A percentile compares a stretch with the other conserved stretches of the same genome.
phyloP scores from a whole-genome alignment of 1,139 yeast genomes.

The Candida dubliniensis region DNA sequence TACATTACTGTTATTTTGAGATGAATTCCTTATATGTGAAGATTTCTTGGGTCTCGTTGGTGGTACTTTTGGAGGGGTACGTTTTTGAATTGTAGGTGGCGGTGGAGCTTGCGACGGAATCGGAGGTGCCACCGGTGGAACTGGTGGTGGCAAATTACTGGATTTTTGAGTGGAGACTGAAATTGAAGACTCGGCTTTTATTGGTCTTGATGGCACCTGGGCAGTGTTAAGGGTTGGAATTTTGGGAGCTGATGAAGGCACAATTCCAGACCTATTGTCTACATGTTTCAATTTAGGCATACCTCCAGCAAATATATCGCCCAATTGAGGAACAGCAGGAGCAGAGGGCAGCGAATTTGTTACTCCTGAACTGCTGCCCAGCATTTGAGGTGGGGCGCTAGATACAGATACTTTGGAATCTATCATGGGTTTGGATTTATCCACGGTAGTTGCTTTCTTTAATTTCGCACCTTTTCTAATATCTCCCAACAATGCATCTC shows the following conservation, averaged over 20 bases:
- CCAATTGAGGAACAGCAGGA: constrained; percentile 54
- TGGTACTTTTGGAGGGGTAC: constrained; percentile 20
- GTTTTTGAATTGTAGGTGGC: constrained; percentile 19
- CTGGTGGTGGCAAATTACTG: constrained; percentile 25
- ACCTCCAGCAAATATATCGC: constrained; percentile 84
- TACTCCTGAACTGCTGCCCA: constrained; percentile 10
- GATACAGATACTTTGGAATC: constrained; percentile 31
- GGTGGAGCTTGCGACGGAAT: constrained; percentile 17
- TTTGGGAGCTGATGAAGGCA: constrained; percentile 22
- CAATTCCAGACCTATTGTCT: constrained; percentile 44
- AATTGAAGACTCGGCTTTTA: constrained; percentile 16
- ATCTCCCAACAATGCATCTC: constrained; percentile 84
- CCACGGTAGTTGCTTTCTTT: constrained; percentile 65
- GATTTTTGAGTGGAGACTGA: constrained; percentile 23
- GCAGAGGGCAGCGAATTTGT: constrained; percentile 16
- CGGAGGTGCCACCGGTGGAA: constrained; percentile 24
- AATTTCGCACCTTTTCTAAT: constrained; percentile 76
- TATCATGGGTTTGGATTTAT: constrained; percentile 45
- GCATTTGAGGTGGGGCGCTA: constrained; percentile 13
- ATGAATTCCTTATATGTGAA: constrained; percentile 26
- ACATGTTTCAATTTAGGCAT: constrained; percentile 74
- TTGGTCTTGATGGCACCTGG: constrained; percentile 15
- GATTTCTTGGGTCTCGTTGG: constrained; percentile 35
- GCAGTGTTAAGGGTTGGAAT: constrained; percentile 16
- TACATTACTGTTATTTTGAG: constrained; percentile 20